Conservation (phyloP, 2,329 filamentous ascomycete genomes). For the Stemphylium lycopersici region DNA sequence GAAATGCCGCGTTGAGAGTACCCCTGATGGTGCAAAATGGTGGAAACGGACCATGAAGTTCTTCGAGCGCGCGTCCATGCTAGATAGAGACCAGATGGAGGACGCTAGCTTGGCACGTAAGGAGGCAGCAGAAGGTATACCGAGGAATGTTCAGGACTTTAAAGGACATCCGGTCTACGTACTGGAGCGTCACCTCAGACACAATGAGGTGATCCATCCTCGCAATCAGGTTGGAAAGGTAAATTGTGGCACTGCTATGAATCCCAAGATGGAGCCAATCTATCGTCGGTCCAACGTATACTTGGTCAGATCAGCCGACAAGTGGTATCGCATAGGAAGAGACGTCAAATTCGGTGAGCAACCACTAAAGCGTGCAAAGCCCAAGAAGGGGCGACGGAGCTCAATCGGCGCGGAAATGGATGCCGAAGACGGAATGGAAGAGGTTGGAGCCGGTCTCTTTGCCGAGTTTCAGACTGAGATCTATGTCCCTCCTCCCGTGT, state of each 20-base stretch:
- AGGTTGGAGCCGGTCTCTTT: conserved; percentile 62
- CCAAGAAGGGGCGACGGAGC: conserved; percentile 35
- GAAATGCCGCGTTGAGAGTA: conserved; percentile 76
- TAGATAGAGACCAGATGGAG: conserved; percentile 83
- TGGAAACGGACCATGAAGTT: conserved; percentile 58
- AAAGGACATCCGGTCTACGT: conserved; percentile 79
- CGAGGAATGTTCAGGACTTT: conserved; percentile 83
- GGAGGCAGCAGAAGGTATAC: conserved; percentile 78
- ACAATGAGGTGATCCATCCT: conserved; percentile 81
- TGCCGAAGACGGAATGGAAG: conserved; percentile 45
- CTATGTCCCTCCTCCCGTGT: conserved; percentile 78
- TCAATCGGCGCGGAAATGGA: conserved; percentile 42
- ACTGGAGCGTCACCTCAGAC: conserved; percentile 80
- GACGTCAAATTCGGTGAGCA: conserved; percentile 78
- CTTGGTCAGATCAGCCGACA: conserved; percentile 76
- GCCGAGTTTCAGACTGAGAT: conserved; percentile 68
- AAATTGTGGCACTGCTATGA: conserved; percentile 65
- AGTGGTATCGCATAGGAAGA: conserved; percentile 88
- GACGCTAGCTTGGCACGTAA: conserved; percentile 74
- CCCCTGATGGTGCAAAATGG: conserved; percentile 62
- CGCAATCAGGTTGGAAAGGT: conserved; percentile 78
- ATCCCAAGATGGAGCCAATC: conserved; percentile 72
- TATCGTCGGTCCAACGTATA: conserved; percentile 84
- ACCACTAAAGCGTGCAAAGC: conserved; percentile 72
- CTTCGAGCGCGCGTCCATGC: conserved; percentile 41